A percentile compares a stretch with the other conserved stretches of the same genome.
phyloP scores from a whole-genome alignment of 371 early-diverging fungal species.

The Mortierella sp. region DNA sequence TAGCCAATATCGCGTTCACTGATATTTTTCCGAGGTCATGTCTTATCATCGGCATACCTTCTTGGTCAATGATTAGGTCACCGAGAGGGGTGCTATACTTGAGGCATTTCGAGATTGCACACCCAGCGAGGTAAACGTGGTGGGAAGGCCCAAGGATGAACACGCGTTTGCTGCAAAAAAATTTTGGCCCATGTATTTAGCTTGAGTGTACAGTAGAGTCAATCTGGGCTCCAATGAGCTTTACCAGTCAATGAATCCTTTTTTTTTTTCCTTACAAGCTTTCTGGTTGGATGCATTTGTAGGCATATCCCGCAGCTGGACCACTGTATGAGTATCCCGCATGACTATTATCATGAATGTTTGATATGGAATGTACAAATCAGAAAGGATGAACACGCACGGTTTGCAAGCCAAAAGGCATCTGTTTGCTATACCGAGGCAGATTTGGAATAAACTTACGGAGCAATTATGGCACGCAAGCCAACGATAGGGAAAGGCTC shows the following conservation, averaged over 20 bases:
- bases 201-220: no score
- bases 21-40: background rate
- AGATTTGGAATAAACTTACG: slow-evolving; percentile 65
- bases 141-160: slow-evolving; percentile 96
- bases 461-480: slow-evolving; percentile 85
- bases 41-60: slow-evolving; percentile 53
- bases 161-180: slow-evolving; percentile 74
- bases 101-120: slow-evolving; percentile 80
- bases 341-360: slow-evolving; percentile 67
- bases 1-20: no score
- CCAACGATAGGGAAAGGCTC: slow-evolving; percentile 65
- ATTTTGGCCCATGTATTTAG: background rate
- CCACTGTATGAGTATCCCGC: slow-evolving; percentile 94
- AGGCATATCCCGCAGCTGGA: slow-evolving; percentile 90
- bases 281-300: slow-evolving; percentile 74
- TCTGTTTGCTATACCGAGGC: background rate
- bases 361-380: background rate
- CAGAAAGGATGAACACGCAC: background rate
- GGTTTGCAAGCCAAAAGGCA: background rate
- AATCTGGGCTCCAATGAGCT: background rate
- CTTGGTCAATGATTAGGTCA: slow-evolving; percentile 75
- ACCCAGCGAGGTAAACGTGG: slow-evolving; percentile 84
- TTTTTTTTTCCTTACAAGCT: slow-evolving; percentile 62
- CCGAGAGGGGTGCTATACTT: slow-evolving; percentile 92
- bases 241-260: background rate